phyloP scores from a whole-genome alignment of 129 eudicot genomes.

The Flaveria linearis region DNA sequence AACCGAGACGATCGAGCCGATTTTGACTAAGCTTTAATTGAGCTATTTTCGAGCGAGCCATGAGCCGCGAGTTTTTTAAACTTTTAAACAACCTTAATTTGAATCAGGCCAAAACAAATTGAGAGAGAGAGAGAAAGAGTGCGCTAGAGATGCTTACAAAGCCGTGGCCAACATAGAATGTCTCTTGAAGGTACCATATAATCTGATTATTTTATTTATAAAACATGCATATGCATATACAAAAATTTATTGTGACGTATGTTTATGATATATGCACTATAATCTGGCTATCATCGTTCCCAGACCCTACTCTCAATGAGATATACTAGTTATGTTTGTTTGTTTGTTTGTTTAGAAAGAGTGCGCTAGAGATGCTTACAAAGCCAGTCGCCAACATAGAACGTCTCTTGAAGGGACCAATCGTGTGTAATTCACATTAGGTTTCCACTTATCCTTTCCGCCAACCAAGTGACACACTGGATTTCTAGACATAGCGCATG shows the following conservation, averaged over 20 bases:
- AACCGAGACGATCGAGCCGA: no score
- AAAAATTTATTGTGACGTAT: no score
- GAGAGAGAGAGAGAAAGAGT: background rate
- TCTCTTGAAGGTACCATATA: background rate
- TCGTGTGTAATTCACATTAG: constrained; percentile 42
- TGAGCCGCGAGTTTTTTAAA: no score
- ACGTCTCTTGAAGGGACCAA: constrained; percentile 40
- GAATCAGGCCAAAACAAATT: background rate
- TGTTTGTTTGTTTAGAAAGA: no score
- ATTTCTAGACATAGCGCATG: constrained; percentile 26
- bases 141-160: background rate
- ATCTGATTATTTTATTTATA: no score
- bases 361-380: background rate
- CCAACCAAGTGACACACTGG: constrained; percentile 47
- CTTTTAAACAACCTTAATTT: background rate
- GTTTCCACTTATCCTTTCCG: constrained; percentile 41
- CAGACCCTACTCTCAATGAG: no score
- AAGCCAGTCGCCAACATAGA: constrained; percentile 39
- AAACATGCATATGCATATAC: no score
- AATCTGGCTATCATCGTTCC: no score
- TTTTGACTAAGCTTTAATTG: no score
- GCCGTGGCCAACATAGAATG: constrained; percentile 37
- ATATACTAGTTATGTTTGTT: no score
- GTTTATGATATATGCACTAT: no score
- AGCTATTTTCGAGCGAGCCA: no score